Percentiles rank a stretch among this genome's conserved stretches.
Conservation (phyloP, 176 grass and related monocot species). For the Phragmites australis region DNA sequence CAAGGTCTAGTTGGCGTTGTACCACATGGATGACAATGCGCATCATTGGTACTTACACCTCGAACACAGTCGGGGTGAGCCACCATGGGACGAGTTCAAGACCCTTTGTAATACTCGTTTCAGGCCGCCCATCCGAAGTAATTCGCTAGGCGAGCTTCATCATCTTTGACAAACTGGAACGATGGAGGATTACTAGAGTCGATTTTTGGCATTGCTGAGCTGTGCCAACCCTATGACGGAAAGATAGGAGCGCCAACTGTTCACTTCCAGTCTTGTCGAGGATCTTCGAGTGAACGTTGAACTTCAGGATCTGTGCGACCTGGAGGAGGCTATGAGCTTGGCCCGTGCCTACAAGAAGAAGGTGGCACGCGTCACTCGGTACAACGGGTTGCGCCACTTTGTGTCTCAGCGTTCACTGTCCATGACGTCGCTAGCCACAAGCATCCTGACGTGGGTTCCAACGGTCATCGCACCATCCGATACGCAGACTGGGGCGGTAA, state of each 20-base stretch:
- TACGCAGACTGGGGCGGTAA: too few relatives aligned
- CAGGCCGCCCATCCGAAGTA: neutral
- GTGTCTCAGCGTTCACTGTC: too few relatives aligned
- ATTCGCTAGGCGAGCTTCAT: neutral
- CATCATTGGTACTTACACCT: neutral
- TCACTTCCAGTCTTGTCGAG: neutral
- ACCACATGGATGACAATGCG: neutral
- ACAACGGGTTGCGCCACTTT: too few relatives aligned
- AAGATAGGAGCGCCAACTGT: neutral
- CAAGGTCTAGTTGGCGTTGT: neutral
- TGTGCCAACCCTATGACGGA: neutral
- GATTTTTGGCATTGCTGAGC: neutral
- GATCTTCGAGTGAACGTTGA: neutral
- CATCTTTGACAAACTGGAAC: neutral
- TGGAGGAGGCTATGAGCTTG: neutral
- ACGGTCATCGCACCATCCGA: too few relatives aligned
- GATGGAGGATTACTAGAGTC: neutral
- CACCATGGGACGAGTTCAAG: neutral
- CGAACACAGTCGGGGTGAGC: neutral
- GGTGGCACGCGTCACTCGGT: too few relatives aligned
- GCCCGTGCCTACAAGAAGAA: neutral
- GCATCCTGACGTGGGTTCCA: too few relatives aligned
- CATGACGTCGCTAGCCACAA: too few relatives aligned
- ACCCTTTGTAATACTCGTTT: neutral
- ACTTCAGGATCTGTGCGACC: neutral